Conservation (phyloP, 164 flowering plant species). For the Macadamia integrifolia region DNA sequence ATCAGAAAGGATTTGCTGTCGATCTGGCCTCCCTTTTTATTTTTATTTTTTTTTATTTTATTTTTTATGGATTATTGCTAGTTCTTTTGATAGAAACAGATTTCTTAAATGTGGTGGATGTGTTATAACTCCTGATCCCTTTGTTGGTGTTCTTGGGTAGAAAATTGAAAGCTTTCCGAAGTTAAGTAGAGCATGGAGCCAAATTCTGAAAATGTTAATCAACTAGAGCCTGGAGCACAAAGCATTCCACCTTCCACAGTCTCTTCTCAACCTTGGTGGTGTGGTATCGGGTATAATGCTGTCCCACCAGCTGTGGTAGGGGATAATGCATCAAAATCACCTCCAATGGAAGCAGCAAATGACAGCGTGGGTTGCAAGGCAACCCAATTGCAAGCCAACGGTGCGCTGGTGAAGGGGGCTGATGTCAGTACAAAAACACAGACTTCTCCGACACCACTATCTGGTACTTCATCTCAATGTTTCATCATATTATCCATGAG, state of each 20-base stretch:
- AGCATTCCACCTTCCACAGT: slow-evolving; percentile 26
- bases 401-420: slow-evolving; percentile 37
- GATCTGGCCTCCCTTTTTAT: background rate
- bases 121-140: background rate
- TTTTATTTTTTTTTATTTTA: too few relatives aligned
- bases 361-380: slow-evolving; percentile 34
- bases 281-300: slow-evolving; percentile 38
- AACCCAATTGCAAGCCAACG: slow-evolving; percentile 42
- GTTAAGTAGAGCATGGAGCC: slow-evolving; percentile 47
- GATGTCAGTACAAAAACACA: slow-evolving; percentile 44
- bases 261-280: slow-evolving; percentile 85
- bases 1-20: background rate
- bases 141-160: slow-evolving; percentile 3
- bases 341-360: slow-evolving; percentile 38
- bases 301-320: slow-evolving; percentile 24
- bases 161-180: slow-evolving; percentile 12
- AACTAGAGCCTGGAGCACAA: slow-evolving; percentile 25
- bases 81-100: background rate
- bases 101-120: too few relatives aligned
- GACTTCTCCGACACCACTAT: slow-evolving; percentile 23
- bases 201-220: slow-evolving; percentile 35
- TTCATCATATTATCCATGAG: background rate
- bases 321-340: slow-evolving; percentile 37
- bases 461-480: slow-evolving; percentile 29
- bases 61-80: background rate